These are phyloP conservation scores for Ceratocystis variospora DNA, from an alignment of 2,329 filamentous ascomycete species.

Conservation along the genomic window DNA sequence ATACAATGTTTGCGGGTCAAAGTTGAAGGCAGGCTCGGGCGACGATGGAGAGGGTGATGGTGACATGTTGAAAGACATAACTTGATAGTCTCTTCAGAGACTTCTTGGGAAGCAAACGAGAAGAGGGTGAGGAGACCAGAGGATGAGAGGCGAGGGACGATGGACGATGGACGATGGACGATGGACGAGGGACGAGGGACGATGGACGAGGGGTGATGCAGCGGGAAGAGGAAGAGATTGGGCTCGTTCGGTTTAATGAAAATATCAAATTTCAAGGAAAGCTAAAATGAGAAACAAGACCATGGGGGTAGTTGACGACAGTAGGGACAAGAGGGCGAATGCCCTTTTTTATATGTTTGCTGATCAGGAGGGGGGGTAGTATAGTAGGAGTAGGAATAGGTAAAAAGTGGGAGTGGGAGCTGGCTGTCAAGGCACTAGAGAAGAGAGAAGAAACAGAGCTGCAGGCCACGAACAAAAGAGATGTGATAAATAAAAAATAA, in stretches of 20 bases:
- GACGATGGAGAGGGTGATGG: conserved; percentile 11
- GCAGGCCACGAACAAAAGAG: neutral
- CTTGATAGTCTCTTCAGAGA: neutral
- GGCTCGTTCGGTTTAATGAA: too few relatives aligned
- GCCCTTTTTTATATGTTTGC: neutral
- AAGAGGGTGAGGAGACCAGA: neutral
- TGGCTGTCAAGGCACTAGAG: neutral
- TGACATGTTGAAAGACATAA: conserved; percentile 6
- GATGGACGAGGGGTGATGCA: too few relatives aligned
- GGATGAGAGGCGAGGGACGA: neutral
- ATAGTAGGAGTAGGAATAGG: neutral
- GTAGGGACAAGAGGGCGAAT: neutral
- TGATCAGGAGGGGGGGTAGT: neutral
- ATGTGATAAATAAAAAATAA: conserved; percentile 1
- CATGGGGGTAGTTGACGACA: neutral
- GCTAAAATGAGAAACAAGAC: neutral
- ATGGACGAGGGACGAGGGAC: neutral
- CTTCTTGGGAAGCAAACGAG: too few relatives aligned
- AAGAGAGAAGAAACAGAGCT: neutral
- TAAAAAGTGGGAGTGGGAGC: neutral
- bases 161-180: neutral
- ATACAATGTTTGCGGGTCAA: conserved; percentile 11
- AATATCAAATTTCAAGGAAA: neutral
- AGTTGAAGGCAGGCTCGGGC: neutral
- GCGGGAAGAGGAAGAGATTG: too few relatives aligned